phyloP scores from a whole-genome alignment of 129 eudicot species.

The Flaveria linearis region DNA sequence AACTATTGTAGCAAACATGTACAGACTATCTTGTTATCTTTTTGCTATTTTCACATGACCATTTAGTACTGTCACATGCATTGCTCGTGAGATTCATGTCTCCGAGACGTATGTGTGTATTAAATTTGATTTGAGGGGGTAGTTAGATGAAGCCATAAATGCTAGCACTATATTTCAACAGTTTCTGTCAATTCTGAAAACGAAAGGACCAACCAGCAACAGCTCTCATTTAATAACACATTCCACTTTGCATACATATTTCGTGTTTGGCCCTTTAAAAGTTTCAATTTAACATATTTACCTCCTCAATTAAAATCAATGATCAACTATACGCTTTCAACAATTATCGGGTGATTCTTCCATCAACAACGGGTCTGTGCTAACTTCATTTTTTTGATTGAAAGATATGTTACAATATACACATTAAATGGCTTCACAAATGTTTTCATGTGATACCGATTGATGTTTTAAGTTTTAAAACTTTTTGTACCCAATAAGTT shows the following conservation, averaged over 20 bases:
- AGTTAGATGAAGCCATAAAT: conserved; percentile 31
- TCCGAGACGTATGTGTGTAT: conserved; percentile 19
- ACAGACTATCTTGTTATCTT: background rate
- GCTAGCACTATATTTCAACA: background rate
- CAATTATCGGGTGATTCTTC: background rate
- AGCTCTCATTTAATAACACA: conserved; percentile 30
- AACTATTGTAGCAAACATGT: background rate
- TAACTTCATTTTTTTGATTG: background rate
- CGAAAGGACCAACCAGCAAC: conserved; percentile 25
- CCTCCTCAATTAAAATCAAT: background rate
- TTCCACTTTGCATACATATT: conserved; percentile 13
- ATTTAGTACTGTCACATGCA: conserved; percentile 19
- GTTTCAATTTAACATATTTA: background rate
- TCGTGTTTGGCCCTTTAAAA: conserved; percentile 6
- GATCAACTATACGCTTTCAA: background rate
- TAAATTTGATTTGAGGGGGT: conserved; percentile 34
- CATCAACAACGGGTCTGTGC: background rate
- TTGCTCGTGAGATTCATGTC: background rate
- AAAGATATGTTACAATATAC: background rate
- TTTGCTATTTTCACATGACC: background rate
- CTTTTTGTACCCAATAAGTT: background rate
- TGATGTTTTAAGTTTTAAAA: background rate
- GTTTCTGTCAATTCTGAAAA: no score
- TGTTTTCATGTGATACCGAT: background rate
- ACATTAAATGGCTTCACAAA: background rate